Evolutionary conservation across 495 filamentous ascomycete species (phyloP).

Genomic region (Cercophora sp.): DNA sequence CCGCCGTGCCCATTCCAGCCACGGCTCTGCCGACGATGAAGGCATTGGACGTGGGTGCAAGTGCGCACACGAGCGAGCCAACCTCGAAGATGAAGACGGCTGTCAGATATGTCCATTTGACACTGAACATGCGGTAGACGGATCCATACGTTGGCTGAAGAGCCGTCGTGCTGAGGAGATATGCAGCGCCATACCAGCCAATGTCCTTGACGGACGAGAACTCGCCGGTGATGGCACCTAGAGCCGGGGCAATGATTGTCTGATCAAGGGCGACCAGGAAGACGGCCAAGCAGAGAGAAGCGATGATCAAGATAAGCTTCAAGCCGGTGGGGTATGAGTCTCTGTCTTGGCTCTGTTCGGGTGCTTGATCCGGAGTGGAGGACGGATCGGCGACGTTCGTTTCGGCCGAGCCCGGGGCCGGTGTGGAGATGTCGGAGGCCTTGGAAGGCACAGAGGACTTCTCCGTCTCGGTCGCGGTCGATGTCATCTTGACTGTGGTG

Average conservation of each 20-base stretch:
- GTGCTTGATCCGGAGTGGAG: background rate
- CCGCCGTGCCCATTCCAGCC: conserved; percentile 49
- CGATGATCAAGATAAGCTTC: conserved; percentile 44
- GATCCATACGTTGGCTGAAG: conserved; percentile 54
- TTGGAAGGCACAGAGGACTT: conserved; percentile 7
- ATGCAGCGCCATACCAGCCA: conserved; percentile 54
- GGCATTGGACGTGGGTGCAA: conserved; percentile 45
- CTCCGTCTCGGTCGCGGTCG: conserved; percentile 20
- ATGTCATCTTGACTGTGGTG: conserved; percentile 4
- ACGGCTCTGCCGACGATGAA: conserved; percentile 54
- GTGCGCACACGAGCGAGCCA: conserved; percentile 49
- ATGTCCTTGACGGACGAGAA: conserved; percentile 44
- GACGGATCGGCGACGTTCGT: background rate
- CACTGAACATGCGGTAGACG: conserved; percentile 48
- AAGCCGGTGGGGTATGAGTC: conserved; percentile 42
- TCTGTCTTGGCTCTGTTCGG: conserved; percentile 15
- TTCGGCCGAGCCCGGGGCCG: background rate
- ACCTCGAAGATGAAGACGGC: conserved; percentile 46
- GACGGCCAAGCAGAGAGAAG: conserved; percentile 47
- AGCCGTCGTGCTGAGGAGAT: conserved; percentile 51
- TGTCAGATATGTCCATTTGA: conserved; percentile 49
- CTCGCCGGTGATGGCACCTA: conserved; percentile 46
- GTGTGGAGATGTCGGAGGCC: background rate
- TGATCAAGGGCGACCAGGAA: conserved; percentile 64
- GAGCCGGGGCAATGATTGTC: conserved; percentile 59